A percentile compares a stretch with the other conserved stretches of the same genome.
These are phyloP conservation scores for Globisporangium okanoganense DNA, from an alignment of 352 stramenopile species.

Conservation along the genomic window DNA sequence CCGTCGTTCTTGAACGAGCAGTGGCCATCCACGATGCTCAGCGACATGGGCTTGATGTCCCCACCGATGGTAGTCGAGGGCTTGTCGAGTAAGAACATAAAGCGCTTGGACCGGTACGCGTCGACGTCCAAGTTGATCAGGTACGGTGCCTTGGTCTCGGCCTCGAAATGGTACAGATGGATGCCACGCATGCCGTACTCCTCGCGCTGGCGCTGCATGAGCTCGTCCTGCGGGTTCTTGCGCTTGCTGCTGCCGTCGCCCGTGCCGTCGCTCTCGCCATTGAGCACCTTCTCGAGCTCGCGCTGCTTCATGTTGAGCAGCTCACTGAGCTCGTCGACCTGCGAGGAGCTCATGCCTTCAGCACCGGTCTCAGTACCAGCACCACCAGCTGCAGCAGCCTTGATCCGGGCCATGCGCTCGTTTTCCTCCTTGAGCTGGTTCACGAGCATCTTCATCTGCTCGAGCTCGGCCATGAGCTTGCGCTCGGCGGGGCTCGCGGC, in stretches of 20 bases:
- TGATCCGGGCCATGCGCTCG: constrained; percentile 64
- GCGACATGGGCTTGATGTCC: constrained; percentile 90
- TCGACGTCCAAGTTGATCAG: constrained; percentile 94
- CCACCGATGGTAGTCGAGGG: constrained; percentile 46
- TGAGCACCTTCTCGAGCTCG: constrained; percentile 66
- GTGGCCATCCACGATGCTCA: constrained; percentile 89
- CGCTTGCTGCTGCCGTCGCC: constrained; percentile 22
- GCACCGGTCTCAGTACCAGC: constrained; percentile 7
- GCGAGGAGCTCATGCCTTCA: constrained; percentile 16
- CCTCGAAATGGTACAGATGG: constrained; percentile 86
- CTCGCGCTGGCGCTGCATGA: constrained; percentile 84
- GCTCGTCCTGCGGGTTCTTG: constrained; percentile 70
- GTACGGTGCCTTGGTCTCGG: constrained; percentile 78
- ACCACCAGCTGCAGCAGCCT: constrained; percentile 23
- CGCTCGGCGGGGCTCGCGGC: constrained; percentile 88
- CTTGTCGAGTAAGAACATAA: constrained; percentile 89
- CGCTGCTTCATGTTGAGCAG: constrained; percentile 69
- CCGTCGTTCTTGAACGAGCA: constrained; percentile 67
- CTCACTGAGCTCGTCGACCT: constrained; percentile 63
- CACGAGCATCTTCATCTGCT: constrained; percentile 91
- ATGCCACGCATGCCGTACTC: constrained; percentile 92
- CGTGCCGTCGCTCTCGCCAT: constrained; percentile 36
- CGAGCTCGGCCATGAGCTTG: constrained; percentile 93
- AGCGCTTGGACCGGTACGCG: constrained; percentile 89
- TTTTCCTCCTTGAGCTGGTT: constrained; percentile 81